A percentile compares a stretch with the other conserved stretches of the same genome.
Evolutionary conservation across 139 green algal genomes (phyloP).

Genomic region (Coelastrella sp.): DNA sequence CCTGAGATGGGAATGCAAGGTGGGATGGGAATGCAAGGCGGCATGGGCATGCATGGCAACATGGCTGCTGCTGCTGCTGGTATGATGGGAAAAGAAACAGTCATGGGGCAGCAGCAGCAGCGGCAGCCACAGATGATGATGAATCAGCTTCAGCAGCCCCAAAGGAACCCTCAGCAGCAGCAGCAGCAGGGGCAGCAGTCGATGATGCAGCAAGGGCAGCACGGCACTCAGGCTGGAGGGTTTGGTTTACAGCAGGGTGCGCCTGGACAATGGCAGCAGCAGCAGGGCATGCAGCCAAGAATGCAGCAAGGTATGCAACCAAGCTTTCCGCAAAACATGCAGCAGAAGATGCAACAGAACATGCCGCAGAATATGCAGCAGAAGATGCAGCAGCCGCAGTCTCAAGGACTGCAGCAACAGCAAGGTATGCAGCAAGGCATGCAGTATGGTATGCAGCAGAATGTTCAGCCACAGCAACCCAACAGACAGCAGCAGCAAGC

Average conservation of each 20-base stretch:
- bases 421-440: not conserved
- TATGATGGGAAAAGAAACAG: not conserved
- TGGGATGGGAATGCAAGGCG: not conserved
- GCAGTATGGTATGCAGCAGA: not conserved
- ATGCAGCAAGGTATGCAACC: not conserved
- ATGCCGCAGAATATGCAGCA: not conserved
- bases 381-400: not conserved
- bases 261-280: too few relatives aligned
- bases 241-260: too few relatives aligned
- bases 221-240: too few relatives aligned
- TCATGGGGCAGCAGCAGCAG: conserved; percentile 19
- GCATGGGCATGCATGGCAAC: not conserved
- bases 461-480: not conserved
- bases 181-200: not conserved
- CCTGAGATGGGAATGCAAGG: not conserved
- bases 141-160: not conserved
- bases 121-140: not conserved
- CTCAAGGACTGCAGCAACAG: not conserved
- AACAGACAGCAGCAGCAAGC: conserved; percentile 7
- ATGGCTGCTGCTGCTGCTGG: not conserved
- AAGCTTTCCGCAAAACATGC: not conserved
- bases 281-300: not conserved
- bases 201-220: conserved; percentile 11
- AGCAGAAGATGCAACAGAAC: conserved; percentile 19
- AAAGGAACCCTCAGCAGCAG: not conserved